Base-by-base conservation (phyloP, 2,329 filamentous ascomycete genomes). In the Exophiala lecanii-corni region DNA sequence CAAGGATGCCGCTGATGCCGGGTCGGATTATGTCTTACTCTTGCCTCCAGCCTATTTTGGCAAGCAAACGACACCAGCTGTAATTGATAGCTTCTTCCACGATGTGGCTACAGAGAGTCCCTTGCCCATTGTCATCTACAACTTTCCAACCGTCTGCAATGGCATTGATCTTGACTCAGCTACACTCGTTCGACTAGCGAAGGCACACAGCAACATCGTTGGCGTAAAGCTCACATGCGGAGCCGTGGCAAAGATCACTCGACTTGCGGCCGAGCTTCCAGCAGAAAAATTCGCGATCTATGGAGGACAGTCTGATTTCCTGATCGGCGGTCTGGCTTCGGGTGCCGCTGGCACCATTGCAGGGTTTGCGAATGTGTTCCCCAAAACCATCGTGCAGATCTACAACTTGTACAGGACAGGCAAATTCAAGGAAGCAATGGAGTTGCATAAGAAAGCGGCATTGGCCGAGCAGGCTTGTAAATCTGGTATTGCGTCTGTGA, bases 241-340 rank as follows among this genome's bases (percentile, higher is more conserved):
- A 1, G 73, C 71, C 36, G 75, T 79, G 16, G 77, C 72, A 20
- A 81, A 81, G 62, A 76, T 78, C 50, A 73, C 74, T 5, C 69
- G 77, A 2, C 61, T 80, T 2, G 65, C 72, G 2, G 72, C 70
- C 25, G 63, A 65, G 12, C 68, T 82, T 44, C 61, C 71, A 0
- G 60, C 72, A 0, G 68, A 74, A 2, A 60, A 71, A 10, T 89
- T 89, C 57, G 75, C 81, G 1, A 76, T 78, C 1, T 86, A 78
- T 55, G 82, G 81, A 1, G 85, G 85, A 1, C 83, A 88, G 65
- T 78, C 77, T 2, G 84, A 89, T 57, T 88, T 84, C 60, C 62
- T 87, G 21, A 64, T 79, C 20, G 74, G 70, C 1, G 75, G 73
- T 0, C 53, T 80, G 7, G 67, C 68, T 2, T 67, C 70, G 2